Percentiles rank a stretch among this genome's conserved stretches.
Evolutionary conservation across 2,329 filamentous ascomycete species (phyloP).

Genomic region (Pyrenophora tritici-repentis): DNA sequence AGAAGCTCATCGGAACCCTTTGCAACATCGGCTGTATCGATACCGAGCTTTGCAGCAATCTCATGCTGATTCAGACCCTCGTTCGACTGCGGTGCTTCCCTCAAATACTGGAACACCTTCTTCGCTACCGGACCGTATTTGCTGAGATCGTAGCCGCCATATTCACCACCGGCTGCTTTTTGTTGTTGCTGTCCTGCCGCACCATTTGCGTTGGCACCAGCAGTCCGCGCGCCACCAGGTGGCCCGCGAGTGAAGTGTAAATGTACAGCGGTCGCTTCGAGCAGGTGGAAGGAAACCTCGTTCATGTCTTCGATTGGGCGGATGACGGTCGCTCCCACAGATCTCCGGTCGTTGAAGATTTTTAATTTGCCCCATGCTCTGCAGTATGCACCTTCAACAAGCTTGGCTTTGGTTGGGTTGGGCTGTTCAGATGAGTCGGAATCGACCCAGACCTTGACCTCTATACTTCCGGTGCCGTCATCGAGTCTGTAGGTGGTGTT

Average conservation of each 20-base stretch:
- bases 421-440: conserved; percentile 56
- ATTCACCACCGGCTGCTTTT: conserved; percentile 28
- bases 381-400: conserved; percentile 77
- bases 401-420: conserved; percentile 56
- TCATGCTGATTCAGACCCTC: conserved; percentile 83
- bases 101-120: conserved; percentile 74
- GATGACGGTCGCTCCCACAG: conserved; percentile 80
- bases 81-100: conserved; percentile 69
- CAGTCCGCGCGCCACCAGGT: conserved; percentile 53
- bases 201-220: conserved; percentile 38
- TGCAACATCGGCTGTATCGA: conserved; percentile 73
- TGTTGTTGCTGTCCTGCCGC: conserved; percentile 32
- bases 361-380: conserved; percentile 86
- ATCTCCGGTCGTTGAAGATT: conserved; percentile 80
- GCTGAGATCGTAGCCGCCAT: conserved; percentile 42
- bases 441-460: conserved; percentile 88
- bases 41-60: conserved; percentile 68
- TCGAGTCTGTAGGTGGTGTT: conserved; percentile 93
- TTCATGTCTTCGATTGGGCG: conserved; percentile 83
- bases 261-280: conserved; percentile 89
- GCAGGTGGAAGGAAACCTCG: conserved; percentile 88
- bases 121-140: conserved; percentile 61
- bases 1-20: conserved; percentile 82
- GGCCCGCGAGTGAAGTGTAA: conserved; percentile 78
- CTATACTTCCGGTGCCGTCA: conserved; percentile 90